phyloP scores from a whole-genome alignment of 2,329 filamentous ascomycete genomes.

The Pleurostoma richardsiae region DNA sequence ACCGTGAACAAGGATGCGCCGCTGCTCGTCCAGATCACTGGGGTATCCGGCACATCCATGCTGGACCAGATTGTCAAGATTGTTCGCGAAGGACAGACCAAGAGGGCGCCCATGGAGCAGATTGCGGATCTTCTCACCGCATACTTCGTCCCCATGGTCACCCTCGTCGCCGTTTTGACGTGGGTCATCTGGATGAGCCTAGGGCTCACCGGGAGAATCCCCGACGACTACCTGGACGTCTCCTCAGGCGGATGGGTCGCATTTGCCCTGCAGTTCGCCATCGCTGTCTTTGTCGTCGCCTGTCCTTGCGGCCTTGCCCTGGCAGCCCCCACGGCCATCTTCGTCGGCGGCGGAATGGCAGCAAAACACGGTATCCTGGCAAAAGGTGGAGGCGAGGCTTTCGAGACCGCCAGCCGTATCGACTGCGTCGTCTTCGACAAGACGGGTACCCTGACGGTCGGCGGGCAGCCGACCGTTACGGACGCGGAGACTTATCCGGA shows the following conservation, averaged over 20 bases:
- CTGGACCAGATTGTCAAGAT: conserved; percentile 74
- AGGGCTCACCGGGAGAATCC: conserved; percentile 53
- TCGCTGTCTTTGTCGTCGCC: conserved; percentile 81
- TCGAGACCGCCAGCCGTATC: conserved; percentile 75
- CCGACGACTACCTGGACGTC: conserved; percentile 48
- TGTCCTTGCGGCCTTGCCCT: conserved; percentile 81
- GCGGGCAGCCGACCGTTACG: conserved; percentile 67
- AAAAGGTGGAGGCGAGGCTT: conserved; percentile 80
- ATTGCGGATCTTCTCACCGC: conserved; percentile 68
- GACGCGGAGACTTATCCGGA: conserved; percentile 39
- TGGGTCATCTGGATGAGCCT: conserved; percentile 69
- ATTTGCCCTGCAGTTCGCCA: conserved; percentile 77
- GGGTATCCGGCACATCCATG: conserved; percentile 65
- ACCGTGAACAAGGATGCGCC: conserved; percentile 68
- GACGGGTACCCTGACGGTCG: conserved; percentile 74
- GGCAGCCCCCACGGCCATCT: conserved; percentile 81
- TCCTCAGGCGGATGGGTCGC: conserved; percentile 61
- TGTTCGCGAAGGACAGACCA: conserved; percentile 73
- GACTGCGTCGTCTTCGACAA: conserved; percentile 85
- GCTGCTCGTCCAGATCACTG: conserved; percentile 58
- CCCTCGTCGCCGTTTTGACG: conserved; percentile 62
- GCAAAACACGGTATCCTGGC: conserved; percentile 76
- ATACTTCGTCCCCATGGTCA: conserved; percentile 73
- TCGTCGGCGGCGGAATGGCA: conserved; percentile 75
- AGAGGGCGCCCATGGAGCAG: conserved; percentile 69